Conservation (phyloP, 106 monocot species). For the Acorus calamus region DNA sequence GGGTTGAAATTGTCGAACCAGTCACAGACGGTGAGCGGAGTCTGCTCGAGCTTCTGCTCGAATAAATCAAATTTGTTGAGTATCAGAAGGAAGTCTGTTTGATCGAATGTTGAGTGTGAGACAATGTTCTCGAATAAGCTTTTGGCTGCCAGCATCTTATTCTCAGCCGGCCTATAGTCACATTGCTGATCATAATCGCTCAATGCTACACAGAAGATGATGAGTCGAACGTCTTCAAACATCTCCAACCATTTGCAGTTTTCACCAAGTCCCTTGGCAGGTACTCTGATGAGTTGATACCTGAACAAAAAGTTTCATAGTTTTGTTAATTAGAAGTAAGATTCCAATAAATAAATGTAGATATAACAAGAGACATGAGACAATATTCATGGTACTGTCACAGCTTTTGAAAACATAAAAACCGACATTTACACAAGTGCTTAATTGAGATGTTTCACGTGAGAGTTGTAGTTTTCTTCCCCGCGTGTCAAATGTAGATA, state of each 20-base stretch:
- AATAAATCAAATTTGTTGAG: constrained; percentile 83
- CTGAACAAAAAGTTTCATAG: constrained; percentile 17
- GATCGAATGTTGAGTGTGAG: constrained; percentile 43
- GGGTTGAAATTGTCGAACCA: constrained; percentile 89
- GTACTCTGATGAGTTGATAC: constrained; percentile 82
- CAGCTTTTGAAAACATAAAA: too few relatives aligned
- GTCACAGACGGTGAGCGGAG: constrained; percentile 51
- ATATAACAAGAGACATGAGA: too few relatives aligned
- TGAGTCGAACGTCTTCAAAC: constrained; percentile 85
- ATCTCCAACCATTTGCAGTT: constrained; percentile 89
- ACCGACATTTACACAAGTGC: too few relatives aligned
- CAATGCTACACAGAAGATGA: constrained; percentile 60
- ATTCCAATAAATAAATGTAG: too few relatives aligned
- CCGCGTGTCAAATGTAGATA: too few relatives aligned
- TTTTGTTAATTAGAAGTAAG: too few relatives aligned
- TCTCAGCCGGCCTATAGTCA: constrained; percentile 31
- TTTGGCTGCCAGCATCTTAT: constrained; percentile 85
- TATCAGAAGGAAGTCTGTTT: constrained; percentile 68
- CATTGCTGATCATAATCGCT: constrained; percentile 63
- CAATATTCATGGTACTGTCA: too few relatives aligned
- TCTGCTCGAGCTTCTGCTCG: constrained; percentile 49
- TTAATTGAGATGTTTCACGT: too few relatives aligned
- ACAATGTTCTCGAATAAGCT: constrained; percentile 61
- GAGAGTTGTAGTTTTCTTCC: too few relatives aligned
- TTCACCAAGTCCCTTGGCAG: constrained; percentile 44